Evolutionary conservation across 768 basidiomycete species (phyloP), one percentile per base, ranked within the genome.

Genomic region (Leccinum obscurum): DNA sequence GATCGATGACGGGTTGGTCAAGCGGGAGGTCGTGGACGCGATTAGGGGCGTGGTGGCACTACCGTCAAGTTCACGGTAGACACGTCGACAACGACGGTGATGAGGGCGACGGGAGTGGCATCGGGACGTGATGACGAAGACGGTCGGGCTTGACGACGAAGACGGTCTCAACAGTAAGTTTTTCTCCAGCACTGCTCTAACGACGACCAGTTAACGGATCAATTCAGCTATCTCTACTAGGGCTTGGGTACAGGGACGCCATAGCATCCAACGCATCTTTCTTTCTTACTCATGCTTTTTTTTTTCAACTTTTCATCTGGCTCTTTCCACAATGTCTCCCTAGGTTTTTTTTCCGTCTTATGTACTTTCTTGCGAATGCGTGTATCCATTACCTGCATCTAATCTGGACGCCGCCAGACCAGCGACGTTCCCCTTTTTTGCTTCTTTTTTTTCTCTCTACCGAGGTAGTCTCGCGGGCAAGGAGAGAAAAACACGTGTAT

Each of bases 1-100:
- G 67, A 17, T 52, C 1, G 24, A 8, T 5, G 61, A 62, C 30
- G 58, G 20, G 1, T n/a, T 73, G 32, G 66, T 71, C n/a, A 39
- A 7, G 17, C 52, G 35, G 1, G 30, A 1, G 10, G 56, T 52
- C 17, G 63, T 70, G 24, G 61, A 65, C 2, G 46, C 13, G 41
- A 63, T 69, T 49, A 58, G 51, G 53, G 46, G 56, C 3, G 58
- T 55, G 2, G 51, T 70, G 28, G 50, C 68, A 20, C n/a, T 70
- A 7, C 39, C 51, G 20, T 30, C 58, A n/a, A 34, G 41, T 51
- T 28, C 28, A 51, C 17, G 26, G 26, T 50, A 28, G 26, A 14
- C 5, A 35, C 34, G 34, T 35, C 49, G 48, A 26, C 9, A 24
- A 24, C 24, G 48, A n/a, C 17, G 49, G 49, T 26, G 49, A 20